Evolutionary conservation across 2,329 filamentous ascomycete species (phyloP).

Genomic region (Colletotrichum sp.): DNA sequence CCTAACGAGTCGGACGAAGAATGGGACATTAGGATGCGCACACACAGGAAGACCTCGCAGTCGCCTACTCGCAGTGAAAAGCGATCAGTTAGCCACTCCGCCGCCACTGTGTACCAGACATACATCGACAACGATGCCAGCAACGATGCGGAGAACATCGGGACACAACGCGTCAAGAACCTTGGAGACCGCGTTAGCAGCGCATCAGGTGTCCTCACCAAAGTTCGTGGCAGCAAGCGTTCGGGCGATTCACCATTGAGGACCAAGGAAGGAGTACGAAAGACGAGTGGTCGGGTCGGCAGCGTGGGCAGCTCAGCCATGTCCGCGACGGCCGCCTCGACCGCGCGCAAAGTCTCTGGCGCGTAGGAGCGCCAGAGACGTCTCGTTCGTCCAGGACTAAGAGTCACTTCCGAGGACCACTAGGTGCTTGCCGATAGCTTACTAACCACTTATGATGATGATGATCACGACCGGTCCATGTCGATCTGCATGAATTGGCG

Average conservation of each 20-base stretch:
- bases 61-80: conserved; percentile 67
- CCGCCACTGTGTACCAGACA: conserved; percentile 69
- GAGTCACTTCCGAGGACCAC: neutral
- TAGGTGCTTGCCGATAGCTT: conserved; percentile 22
- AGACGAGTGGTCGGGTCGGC: conserved; percentile 70
- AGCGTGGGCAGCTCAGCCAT: conserved; percentile 53
- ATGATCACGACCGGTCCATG: conserved; percentile 48
- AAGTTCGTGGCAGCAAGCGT: conserved; percentile 68
- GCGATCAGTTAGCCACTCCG: conserved; percentile 78
- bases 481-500: conserved; percentile 48
- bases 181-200: conserved; percentile 59
- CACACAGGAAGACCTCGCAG: conserved; percentile 68
- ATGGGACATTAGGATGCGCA: conserved; percentile 75
- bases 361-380: conserved; percentile 34
- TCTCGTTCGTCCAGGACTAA: neutral
- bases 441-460: conserved; percentile 42
- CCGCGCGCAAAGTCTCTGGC: conserved; percentile 60
- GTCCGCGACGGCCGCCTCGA: conserved; percentile 46
- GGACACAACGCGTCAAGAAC: conserved; percentile 62
- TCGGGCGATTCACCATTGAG: conserved; percentile 55
- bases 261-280: conserved; percentile 63
- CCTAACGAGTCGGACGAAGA: conserved; percentile 82
- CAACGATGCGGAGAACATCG: conserved; percentile 75
- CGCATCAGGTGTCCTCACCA: conserved; percentile 63
- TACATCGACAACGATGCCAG: conserved; percentile 69